Evolutionary conservation across 345 rosid species (phyloP).

Genomic region (Ceriops decandra): DNA sequence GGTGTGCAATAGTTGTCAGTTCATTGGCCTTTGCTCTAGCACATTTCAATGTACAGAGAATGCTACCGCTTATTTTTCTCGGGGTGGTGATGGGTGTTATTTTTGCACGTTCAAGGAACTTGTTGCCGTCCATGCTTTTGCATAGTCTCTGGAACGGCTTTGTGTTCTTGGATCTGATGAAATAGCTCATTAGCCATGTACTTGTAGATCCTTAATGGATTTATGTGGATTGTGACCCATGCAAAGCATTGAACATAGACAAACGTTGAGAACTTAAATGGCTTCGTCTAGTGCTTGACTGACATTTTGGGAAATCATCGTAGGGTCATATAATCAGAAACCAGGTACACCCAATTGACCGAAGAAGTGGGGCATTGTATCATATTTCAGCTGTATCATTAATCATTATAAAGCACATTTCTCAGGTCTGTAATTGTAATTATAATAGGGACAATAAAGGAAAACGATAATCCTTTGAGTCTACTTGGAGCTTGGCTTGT

Average conservation of each 20-base stretch:
- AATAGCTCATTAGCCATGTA: slow-evolving; percentile 29
- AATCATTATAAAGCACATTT: slow-evolving; percentile 5
- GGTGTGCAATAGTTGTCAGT: slow-evolving; percentile 91
- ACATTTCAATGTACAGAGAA: slow-evolving; percentile 95
- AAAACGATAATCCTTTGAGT: slow-evolving; percentile 8
- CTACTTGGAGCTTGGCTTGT: neutral
- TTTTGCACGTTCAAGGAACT: slow-evolving; percentile 83
- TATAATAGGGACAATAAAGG: slow-evolving; percentile 10
- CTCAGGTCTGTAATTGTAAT: slow-evolving; percentile 16
- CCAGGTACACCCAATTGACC: slow-evolving; percentile 11
- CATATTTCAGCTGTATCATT: slow-evolving; percentile 6
- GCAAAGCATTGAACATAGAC: neutral
- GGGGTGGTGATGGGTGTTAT: slow-evolving; percentile 90
- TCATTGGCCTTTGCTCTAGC: slow-evolving; percentile 87
- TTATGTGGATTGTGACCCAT: slow-evolving; percentile 12
- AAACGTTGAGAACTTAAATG: neutral
- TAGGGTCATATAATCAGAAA: slow-evolving; percentile 5
- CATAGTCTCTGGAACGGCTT: slow-evolving; percentile 99
- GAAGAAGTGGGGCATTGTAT: slow-evolving; percentile 7
- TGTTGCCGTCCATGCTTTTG: slow-evolving; percentile 84
- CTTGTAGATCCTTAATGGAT: slow-evolving; percentile 13
- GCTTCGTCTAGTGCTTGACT: slow-evolving; percentile 2
- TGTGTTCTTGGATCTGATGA: slow-evolving; percentile 87
- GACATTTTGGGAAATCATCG: neutral
- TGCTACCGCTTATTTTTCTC: slow-evolving; percentile 89